These are phyloP conservation scores for Sporothrix variecibatus DNA, from an alignment of 2,329 filamentous ascomycete genomes.

Conservation along the genomic window DNA sequence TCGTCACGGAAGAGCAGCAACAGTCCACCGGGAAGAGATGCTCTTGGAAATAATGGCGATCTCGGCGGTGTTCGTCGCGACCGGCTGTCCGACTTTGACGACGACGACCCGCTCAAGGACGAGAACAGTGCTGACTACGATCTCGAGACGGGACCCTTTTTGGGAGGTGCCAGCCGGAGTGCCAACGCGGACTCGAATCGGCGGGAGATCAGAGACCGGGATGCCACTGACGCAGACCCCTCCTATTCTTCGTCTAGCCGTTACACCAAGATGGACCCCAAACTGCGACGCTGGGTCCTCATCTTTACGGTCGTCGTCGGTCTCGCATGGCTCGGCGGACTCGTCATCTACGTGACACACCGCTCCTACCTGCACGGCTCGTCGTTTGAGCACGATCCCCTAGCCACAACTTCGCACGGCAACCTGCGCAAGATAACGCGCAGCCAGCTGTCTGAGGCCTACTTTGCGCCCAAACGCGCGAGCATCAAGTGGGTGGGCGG, in stretches of 20 bases:
- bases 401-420: slow-evolving; percentile 61
- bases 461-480: slow-evolving; percentile 65
- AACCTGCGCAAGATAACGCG: slow-evolving; percentile 73
- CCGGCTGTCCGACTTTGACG: slow-evolving; percentile 39
- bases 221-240: slow-evolving; percentile 29
- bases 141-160: slow-evolving; percentile 57
- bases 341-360: slow-evolving; percentile 65
- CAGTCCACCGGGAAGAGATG: not conserved
- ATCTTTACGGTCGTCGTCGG: slow-evolving; percentile 62
- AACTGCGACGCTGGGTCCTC: slow-evolving; percentile 63
- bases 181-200: slow-evolving; percentile 33
- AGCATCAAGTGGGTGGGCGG: slow-evolving; percentile 77
- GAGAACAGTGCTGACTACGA: slow-evolving; percentile 43
- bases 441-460: slow-evolving; percentile 66
- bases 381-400: slow-evolving; percentile 65
- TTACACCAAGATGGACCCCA: slow-evolving; percentile 62
- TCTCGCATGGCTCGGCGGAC: slow-evolving; percentile 67
- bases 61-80: not conserved
- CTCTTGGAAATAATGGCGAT: slow-evolving; percentile 2
- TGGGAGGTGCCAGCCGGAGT: slow-evolving; percentile 42
- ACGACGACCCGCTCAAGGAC: slow-evolving; percentile 51
- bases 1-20: not conserved
- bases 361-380: slow-evolving; percentile 68
- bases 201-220: slow-evolving; percentile 29
- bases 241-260: slow-evolving; percentile 28